phyloP scores from a whole-genome alignment of 169 alveolate genomes.

The Plasmodium inui region DNA sequence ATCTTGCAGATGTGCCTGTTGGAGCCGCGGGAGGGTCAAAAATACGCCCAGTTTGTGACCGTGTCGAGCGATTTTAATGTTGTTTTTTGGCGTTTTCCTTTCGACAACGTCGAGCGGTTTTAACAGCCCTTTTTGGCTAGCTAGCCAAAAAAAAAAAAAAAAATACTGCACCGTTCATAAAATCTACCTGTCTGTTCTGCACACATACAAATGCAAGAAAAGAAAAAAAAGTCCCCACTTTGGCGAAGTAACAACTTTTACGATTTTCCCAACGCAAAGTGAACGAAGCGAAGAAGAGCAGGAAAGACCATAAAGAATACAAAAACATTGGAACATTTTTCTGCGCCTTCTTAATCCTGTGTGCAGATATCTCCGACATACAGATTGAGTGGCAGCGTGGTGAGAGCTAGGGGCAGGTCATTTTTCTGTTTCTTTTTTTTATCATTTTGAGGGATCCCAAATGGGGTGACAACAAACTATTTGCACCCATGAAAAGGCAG shows the following conservation, averaged over 20 bases:
- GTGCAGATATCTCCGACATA: background rate
- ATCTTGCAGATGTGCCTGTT: slow-evolving; percentile 57
- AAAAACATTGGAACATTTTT: background rate
- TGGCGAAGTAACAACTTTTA: background rate
- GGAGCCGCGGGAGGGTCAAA: slow-evolving; percentile 30
- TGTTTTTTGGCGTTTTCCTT: slow-evolving; percentile 41
- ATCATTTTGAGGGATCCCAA: background rate
- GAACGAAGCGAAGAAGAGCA: background rate
- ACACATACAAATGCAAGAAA: background rate
- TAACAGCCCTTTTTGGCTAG: background rate
- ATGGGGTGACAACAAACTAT: background rate
- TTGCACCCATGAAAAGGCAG: background rate
- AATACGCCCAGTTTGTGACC: slow-evolving; percentile 16
- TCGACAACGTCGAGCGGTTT: background rate
- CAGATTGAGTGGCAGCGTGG: background rate
- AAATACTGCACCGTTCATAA: slow-evolving; percentile 4
- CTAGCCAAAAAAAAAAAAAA: slow-evolving; percentile 16
- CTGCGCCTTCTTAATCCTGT: background rate
- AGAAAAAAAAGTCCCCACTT: background rate
- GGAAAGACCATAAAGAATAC: background rate
- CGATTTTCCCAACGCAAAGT: background rate
- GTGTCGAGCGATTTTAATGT: slow-evolving; percentile 68
- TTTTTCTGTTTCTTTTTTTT: background rate
- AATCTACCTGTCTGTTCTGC: background rate
- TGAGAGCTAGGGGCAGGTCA: background rate